Evolutionary conservation across 306 rosid species (phyloP), one percentile per base, ranked within the genome.

Genomic region (Oxytropis ochrocephala): DNA sequence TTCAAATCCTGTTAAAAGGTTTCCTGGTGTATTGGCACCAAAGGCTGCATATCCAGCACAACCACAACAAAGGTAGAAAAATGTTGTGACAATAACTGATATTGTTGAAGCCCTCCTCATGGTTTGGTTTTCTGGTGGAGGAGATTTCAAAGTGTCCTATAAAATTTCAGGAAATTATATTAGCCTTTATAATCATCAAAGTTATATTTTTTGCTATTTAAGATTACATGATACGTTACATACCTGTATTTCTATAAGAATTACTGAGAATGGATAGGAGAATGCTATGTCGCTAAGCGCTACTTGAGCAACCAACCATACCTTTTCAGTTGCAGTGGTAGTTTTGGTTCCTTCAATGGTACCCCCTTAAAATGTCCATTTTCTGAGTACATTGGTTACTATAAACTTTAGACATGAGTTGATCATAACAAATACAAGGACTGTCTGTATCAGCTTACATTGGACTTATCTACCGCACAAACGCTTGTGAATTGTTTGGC

Each of bases 211-310:
- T 60, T 16, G 9, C 46, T 24, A 75, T 16, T 10, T 21, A 11
- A 59, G 27, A 50, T 43, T 55, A 51, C 32, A 51, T 8, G 48
- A 27, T 73, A 14, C 1, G 10, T 36, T 11, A 9, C 32, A 52
- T 78, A 92, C 97, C 92, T 92, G 95, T 60, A 92, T 86, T 79
- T 92, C 95, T 18, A 92, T 83, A 70, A 92, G 87, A 83, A 92
- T 92, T 12, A 89, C 78, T n/a, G 98, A 56, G 76, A 84, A 89
- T 44, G 98, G 98, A 70, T 84, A 92, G 13, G 98, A 84, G 76
- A 87, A 92, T 67, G 95, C 96, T 75, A 89, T 86, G 78, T 89
- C 98, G 43, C 98, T 96, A 64, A 87, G 85, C 1, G 87, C 96
- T n/a, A n/a, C n/a, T 84, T 89, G 96, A 80, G 91, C 87, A 64